Base-by-base conservation (phyloP, 2,329 filamentous ascomycete genomes). In the Mariannaea elegans region DNA sequence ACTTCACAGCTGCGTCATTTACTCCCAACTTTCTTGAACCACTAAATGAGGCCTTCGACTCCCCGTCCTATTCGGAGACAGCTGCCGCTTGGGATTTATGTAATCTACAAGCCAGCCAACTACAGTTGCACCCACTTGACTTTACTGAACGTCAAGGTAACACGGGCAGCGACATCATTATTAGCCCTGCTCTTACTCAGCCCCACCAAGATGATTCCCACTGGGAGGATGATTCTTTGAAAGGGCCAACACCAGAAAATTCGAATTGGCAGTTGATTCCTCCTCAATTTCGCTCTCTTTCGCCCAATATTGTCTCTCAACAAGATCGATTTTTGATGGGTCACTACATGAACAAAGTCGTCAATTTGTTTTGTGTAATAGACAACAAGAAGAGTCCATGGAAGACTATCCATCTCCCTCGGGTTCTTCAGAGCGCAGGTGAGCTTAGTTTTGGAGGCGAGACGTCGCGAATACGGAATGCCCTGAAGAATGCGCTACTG, bases 301-400 rank as follows among this genome's bases (percentile, higher is more conserved):
- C 36, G 19, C 42, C n/a, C 19, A 50, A 50, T 14, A 7, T 16
- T 19, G 47, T 65, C 3, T 44, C 64, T 3, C 38, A 50, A 1
- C 60, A 60, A 23, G 69, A 71, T 4, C 59, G 63, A 1, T 71
- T 68, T 44, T 58, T 71, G 27, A 65, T 71, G 47, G 45, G 64
- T 7, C 65, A 71, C 46, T 71, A 71, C 24, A 55, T 57, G 10
- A 56, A 71, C 7, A 60, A 59, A 18, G 69, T 67, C 3, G 66
- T 71, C 8, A 61, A 69, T n/a, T 42, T 72, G 5, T 71, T 70
- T 13, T 68, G 67, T 16, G 69, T 72, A n/a, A 65, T 72, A 16
- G 69, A 70, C 8, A 69, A 71, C 14, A 18, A 32, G 1, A 72
- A 72, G 38, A 69, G 63, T 13, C 69, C 69, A 0, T 71, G 69